A percentile compares a stretch with the other conserved stretches of the same genome.
These are phyloP conservation scores for Talaromyces proteolyticus DNA, from an alignment of 495 filamentous ascomycete genomes.

Conservation along the genomic window DNA sequence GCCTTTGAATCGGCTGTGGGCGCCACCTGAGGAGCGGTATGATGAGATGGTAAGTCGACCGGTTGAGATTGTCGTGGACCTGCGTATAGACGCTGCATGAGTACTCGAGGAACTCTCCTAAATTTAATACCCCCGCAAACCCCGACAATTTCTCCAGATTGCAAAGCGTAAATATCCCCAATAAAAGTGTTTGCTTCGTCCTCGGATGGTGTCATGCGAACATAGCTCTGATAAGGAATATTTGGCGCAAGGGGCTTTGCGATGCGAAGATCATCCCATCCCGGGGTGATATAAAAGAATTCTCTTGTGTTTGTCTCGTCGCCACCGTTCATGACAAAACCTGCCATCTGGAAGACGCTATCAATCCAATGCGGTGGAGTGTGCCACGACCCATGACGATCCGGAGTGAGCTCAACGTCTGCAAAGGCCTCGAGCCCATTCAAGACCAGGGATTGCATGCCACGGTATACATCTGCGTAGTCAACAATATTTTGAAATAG, in stretches of 20 bases:
- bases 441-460: slow-evolving; percentile 18
- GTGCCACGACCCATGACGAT: slow-evolving; percentile 17
- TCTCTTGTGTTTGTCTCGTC: slow-evolving; percentile 36
- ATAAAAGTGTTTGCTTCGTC: too few species aligned
- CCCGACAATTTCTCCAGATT: too few species aligned
- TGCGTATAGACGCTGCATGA: too few species aligned
- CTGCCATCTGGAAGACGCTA: slow-evolving; percentile 21
- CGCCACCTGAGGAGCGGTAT: too few species aligned
- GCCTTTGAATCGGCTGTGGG: too few species aligned
- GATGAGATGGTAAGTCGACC: too few species aligned
- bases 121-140: too few species aligned
- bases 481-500: slow-evolving; percentile 22
- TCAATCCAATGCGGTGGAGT: slow-evolving; percentile 25
- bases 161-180: too few species aligned
- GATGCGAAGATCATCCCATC: slow-evolving; percentile 32
- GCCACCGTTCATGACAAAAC: slow-evolving; percentile 42
- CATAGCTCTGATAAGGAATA: slow-evolving; percentile 46
- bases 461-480: slow-evolving; percentile 20
- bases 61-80: too few species aligned
- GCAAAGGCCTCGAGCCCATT: slow-evolving; percentile 21
- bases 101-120: too few species aligned
- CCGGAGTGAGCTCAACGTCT: slow-evolving; percentile 17
- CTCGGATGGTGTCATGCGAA: slow-evolving; percentile 31
- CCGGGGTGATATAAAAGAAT: slow-evolving; percentile 35
- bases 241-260: slow-evolving; percentile 38